A percentile compares a stretch with the other conserved stretches of the same genome.
phyloP scores from a whole-genome alignment of 495 filamentous ascomycete genomes.

The Aspergillus incahuasiensis region DNA sequence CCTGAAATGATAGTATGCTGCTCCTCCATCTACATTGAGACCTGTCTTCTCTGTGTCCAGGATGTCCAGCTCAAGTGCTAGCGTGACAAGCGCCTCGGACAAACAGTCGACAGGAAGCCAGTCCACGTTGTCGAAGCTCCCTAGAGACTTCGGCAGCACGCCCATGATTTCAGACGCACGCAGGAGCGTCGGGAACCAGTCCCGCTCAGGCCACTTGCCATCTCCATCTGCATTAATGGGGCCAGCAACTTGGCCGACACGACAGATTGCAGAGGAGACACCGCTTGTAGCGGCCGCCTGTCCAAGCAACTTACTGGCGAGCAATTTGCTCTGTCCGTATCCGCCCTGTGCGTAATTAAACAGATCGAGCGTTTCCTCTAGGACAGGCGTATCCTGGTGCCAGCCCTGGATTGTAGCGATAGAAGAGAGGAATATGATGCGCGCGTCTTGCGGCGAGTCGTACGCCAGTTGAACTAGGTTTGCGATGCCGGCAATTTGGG shows the following conservation, averaged over 20 bases:
- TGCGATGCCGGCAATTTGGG: constrained; percentile 46
- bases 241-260: constrained; percentile 48
- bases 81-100: constrained; percentile 28
- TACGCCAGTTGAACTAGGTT: constrained; percentile 46
- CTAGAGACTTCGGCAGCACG: constrained; percentile 4
- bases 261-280: constrained; percentile 40
- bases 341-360: constrained; percentile 34
- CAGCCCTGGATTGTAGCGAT: constrained; percentile 41
- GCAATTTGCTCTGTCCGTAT: constrained; percentile 50
- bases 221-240: constrained; percentile 31
- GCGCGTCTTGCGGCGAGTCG: constrained; percentile 31
- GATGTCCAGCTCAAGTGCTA: constrained; percentile 5
- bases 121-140: neutral
- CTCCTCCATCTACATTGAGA: neutral
- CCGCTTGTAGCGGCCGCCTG: constrained; percentile 26
- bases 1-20: constrained; percentile 8
- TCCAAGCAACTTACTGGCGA: constrained; percentile 47
- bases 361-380: constrained; percentile 26
- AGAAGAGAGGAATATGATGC: constrained; percentile 50
- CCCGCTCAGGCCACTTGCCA: constrained; percentile 50
- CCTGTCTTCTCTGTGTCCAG: neutral
- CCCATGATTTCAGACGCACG: constrained; percentile 24
- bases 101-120: constrained; percentile 45
- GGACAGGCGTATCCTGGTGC: constrained; percentile 28
- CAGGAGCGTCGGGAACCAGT: constrained; percentile 48